These are phyloP conservation scores for Chlorophyllum brunneum DNA, from an alignment of 768 basidiomycete species.

Conservation along the genomic window DNA sequence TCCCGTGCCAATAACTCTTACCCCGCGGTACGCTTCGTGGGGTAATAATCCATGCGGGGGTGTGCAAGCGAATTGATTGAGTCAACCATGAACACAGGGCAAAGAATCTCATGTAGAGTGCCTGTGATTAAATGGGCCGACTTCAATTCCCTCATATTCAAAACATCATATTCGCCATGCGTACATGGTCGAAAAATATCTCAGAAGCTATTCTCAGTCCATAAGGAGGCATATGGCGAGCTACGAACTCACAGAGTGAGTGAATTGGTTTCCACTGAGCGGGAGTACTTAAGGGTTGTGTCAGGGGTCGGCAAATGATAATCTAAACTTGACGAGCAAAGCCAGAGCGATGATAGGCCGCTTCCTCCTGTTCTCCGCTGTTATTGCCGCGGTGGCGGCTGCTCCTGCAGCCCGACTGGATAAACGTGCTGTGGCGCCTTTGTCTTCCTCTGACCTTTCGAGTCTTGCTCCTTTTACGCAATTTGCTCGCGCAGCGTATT, in stretches of 20 bases:
- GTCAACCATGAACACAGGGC: neutral
- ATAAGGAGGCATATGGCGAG: neutral
- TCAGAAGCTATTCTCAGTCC: neutral
- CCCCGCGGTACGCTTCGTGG: neutral
- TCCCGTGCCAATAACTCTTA: neutral
- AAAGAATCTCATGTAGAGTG: neutral
- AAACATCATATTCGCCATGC: neutral
- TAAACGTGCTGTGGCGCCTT: conserved; percentile 19
- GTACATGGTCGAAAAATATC: neutral
- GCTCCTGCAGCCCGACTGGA: conserved; percentile 17
- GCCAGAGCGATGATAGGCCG: conserved; percentile 1
- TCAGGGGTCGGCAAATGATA: neutral
- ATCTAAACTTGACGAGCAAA: neutral
- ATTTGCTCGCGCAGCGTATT: conserved; percentile 57
- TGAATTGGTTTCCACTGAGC: neutral
- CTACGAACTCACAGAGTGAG: neutral
- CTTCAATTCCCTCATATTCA: neutral
- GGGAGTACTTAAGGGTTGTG: conserved; percentile 1
- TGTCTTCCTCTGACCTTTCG: conserved; percentile 29
- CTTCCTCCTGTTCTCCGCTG: conserved; percentile 1
- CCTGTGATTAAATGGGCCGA: neutral
- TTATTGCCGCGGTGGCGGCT: conserved; percentile 3
- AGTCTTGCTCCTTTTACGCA: conserved; percentile 43
- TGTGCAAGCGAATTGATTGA: neutral
- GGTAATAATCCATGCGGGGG: neutral